Base-by-base conservation (phyloP, 306 rosid species). In the Pyrus bretschneideri region DNA sequence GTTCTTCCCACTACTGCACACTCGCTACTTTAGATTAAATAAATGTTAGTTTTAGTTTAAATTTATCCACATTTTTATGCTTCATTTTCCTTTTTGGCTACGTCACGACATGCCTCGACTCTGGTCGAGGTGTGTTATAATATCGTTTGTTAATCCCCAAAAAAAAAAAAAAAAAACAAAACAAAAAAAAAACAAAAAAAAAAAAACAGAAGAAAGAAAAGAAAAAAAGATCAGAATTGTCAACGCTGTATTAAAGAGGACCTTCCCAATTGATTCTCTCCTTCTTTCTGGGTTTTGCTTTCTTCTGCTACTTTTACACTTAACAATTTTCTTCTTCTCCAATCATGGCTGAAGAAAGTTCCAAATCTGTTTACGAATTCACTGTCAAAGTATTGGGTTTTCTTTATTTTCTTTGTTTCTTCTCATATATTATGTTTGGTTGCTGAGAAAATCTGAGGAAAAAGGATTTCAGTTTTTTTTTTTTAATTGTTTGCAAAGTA, bases 291-390 rank as follows among this genome's bases (percentile, higher is more conserved):
- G 70, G 72, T 27, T n/a, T 88, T 14, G 86, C 90, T n/a, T 61
- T 88, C 69, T 66, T 73, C 74, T 77, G 73, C 66, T 66, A 18
- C 69, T 78, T 72, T 21, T 46, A 46, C 74, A 33, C 78, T 2
- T 23, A 44, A 59, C 67, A 76, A 21, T 71, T 79, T 29, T 73
- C 83, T 75, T 58, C 82, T 66, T 69, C 82, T 2, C 23, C 25
- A 21, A 69, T 25, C n/a, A 91, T 87, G 93, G 90, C 93, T 14
- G 73, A 27, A 27, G 29, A 27, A 81, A 73, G 70, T 54, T 70
- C 97, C 89, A 87, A 83, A 61, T 89, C 97, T 71, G 72, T 91
- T 2, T 89, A 87, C 74, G 97, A 91, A 64, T 88, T 91, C 88
- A 82, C 97, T 46, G 97, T 93, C 86, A 89, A 89, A 96, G 97